These are phyloP conservation scores for Cladosporium sphaerospermum DNA, from an alignment of 2,329 filamentous ascomycete genomes.

Conservation along the genomic window DNA sequence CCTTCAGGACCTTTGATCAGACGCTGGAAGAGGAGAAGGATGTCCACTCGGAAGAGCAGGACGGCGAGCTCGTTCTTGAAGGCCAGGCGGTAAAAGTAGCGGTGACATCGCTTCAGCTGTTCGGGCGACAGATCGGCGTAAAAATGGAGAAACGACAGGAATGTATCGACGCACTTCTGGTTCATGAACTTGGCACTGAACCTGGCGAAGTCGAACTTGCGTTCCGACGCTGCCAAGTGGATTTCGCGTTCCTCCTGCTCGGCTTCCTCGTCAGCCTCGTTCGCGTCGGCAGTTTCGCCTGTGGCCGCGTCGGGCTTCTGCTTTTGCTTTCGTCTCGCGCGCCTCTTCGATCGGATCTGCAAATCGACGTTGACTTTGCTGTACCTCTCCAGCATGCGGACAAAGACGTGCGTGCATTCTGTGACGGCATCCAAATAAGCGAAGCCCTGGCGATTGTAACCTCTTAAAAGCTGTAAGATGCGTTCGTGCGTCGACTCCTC, in stretches of 20 bases:
- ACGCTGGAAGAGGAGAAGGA: conserved; percentile 77
- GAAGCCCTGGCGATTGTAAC: conserved; percentile 91
- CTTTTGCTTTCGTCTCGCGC: conserved; percentile 67
- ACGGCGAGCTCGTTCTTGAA: conserved; percentile 93
- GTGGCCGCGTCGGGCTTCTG: conserved; percentile 33
- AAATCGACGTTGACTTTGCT: conserved; percentile 92
- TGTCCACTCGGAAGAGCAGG: conserved; percentile 84
- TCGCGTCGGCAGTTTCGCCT: conserved; percentile 32
- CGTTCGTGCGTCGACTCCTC: conserved; percentile 91
- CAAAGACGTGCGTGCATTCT: conserved; percentile 83
- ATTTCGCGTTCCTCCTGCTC: conserved; percentile 67
- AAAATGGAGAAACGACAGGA: conserved; percentile 69
- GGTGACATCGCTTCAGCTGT: conserved; percentile 85
- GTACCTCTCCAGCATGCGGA: conserved; percentile 86
- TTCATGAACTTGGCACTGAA: conserved; percentile 76
- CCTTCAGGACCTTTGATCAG: conserved; percentile 86
- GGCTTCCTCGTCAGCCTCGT: conserved; percentile 49
- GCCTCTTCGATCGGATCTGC: conserved; percentile 77
- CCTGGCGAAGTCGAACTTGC: conserved; percentile 87
- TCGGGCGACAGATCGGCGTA: conserved; percentile 72
- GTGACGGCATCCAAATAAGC: conserved; percentile 89
- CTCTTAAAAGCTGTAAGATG: conserved; percentile 69
- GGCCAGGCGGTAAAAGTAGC: conserved; percentile 87
- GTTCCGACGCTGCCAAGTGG: conserved; percentile 66
- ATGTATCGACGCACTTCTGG: conserved; percentile 83